These are phyloP conservation scores for Hyaloscypha hepaticicola DNA, from an alignment of 495 filamentous ascomycete genomes.

Conservation along the genomic window DNA sequence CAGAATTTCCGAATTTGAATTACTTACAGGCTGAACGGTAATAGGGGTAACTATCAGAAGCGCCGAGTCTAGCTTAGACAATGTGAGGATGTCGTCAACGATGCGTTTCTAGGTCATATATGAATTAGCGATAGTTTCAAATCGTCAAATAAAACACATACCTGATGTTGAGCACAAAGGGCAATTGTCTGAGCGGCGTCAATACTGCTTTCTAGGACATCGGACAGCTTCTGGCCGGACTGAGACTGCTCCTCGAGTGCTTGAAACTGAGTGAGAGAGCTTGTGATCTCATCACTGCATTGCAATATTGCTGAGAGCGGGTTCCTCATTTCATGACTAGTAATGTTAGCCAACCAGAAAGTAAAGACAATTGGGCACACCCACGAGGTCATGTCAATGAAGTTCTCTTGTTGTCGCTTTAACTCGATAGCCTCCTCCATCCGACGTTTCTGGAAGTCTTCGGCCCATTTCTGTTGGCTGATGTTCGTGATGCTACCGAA, in stretches of 20 bases:
- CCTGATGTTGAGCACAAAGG: constrained; percentile 80
- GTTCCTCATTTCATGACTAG: constrained; percentile 82
- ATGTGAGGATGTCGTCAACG: constrained; percentile 78
- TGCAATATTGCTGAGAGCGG: constrained; percentile 79
- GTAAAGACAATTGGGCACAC: background rate
- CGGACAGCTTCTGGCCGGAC: constrained; percentile 29
- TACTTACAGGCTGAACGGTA: constrained; percentile 61
- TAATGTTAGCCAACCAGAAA: background rate
- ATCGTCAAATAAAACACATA: constrained; percentile 44
- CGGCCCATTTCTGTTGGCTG: constrained; percentile 53
- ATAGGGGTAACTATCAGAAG: constrained; percentile 74
- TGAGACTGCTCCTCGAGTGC: constrained; percentile 19
- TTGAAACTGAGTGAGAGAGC: constrained; percentile 47
- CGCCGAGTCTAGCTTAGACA: constrained; percentile 83
- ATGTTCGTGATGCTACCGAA: constrained; percentile 64
- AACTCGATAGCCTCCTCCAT: constrained; percentile 62
- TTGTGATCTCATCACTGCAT: constrained; percentile 74
- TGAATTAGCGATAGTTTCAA: background rate
- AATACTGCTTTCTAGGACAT: constrained; percentile 54
- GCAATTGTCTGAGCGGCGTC: constrained; percentile 82
- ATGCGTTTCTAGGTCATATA: constrained; percentile 39
- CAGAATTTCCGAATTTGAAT: background rate
- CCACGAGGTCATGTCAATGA: constrained; percentile 60
- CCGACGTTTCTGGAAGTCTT: constrained; percentile 61
- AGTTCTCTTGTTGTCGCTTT: constrained; percentile 77